Conservation (phyloP, 2,329 filamentous ascomycete genomes). For the Amylocarpus encephaloides region DNA sequence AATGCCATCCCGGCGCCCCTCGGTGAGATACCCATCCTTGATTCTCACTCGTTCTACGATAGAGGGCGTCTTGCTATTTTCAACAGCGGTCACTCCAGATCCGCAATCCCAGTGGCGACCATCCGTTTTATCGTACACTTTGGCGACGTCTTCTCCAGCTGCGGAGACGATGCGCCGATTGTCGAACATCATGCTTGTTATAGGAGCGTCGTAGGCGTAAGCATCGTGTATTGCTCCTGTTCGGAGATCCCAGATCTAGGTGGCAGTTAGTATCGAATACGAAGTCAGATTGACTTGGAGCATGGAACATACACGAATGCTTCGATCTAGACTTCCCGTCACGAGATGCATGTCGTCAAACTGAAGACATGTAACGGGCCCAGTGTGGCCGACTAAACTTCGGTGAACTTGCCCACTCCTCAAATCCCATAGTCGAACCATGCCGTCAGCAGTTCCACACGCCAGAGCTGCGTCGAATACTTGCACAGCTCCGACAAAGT, state of each 20-base stretch:
- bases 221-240: slow-evolving; percentile 94
- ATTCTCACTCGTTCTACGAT: slow-evolving; percentile 82
- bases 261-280: slow-evolving; percentile 23
- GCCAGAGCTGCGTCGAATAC: slow-evolving; percentile 94
- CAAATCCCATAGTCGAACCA: slow-evolving; percentile 95
- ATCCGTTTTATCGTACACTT: slow-evolving; percentile 97
- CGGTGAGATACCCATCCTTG: slow-evolving; percentile 88
- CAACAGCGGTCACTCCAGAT: slow-evolving; percentile 65
- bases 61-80: slow-evolving; percentile 56
- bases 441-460: slow-evolving; percentile 93
- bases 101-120: slow-evolving; percentile 96
- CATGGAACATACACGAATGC: slow-evolving; percentile 70
- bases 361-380: slow-evolving; percentile 86
- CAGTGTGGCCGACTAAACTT: slow-evolving; percentile 91
- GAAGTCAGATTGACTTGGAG: neutral
- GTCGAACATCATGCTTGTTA: slow-evolving; percentile 98
- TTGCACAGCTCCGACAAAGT: slow-evolving; percentile 91
- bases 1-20: slow-evolving; percentile 80
- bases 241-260: slow-evolving; percentile 96
- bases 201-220: slow-evolving; percentile 85
- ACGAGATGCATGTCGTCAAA: slow-evolving; percentile 95
- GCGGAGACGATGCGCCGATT: slow-evolving; percentile 80
- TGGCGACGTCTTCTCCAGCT: slow-evolving; percentile 87
- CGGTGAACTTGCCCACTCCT: slow-evolving; percentile 95
- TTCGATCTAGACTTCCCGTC: slow-evolving; percentile 86